Evolutionary conservation across 129 eudicot genomes (phyloP), one percentile per base, ranked within the genome.

Genomic region (Tanacetum coccineum): DNA sequence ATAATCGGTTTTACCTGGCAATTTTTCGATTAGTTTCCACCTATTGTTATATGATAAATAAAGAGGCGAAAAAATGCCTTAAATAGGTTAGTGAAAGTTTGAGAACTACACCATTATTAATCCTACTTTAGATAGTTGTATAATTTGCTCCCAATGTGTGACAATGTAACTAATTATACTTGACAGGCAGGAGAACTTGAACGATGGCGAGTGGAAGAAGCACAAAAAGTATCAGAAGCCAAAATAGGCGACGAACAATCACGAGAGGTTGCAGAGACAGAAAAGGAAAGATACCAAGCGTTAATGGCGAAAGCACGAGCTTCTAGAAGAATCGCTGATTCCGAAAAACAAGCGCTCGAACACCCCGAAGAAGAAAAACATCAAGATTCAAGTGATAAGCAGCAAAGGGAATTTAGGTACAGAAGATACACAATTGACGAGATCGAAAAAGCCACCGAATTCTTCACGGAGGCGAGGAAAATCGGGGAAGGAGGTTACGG

Each of bases 401-500:
- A 62, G 26, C 47, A 71, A 17, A 63, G 67, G 9, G 67, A 80
- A 28, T 65, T 66, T 36, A 79, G 68, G 25, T 82, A 82, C 64
- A 77, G 82, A 73, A 77, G 76, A 63, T 86, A 82, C 74, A 55
- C 82, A 7, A 82, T 83, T 12, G 86, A 86, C 3, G 93, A 86
- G 64, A 80, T 86, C 9, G 88, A 80, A 72, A 57, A 45, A 21
- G 93, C 93, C 2, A 86, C 93, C 0, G 75, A 75, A 18, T 77
- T 67, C 54, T 86, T 86, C 63, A 42, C 83, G 4, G 67, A 71
- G 20, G 66, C 83, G 0, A 71, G 77, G 15, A 86, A 86, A 67
- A 73, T 86, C 9, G 93, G 86, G 0, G 93, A 86, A 77, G 93
- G 93, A 1, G 88, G 93, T 22, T 86, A 86, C 17, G 93, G 93